Evolutionary conservation across 2,329 filamentous ascomycete species (phyloP).

Genomic region (Balansia obtecta): DNA sequence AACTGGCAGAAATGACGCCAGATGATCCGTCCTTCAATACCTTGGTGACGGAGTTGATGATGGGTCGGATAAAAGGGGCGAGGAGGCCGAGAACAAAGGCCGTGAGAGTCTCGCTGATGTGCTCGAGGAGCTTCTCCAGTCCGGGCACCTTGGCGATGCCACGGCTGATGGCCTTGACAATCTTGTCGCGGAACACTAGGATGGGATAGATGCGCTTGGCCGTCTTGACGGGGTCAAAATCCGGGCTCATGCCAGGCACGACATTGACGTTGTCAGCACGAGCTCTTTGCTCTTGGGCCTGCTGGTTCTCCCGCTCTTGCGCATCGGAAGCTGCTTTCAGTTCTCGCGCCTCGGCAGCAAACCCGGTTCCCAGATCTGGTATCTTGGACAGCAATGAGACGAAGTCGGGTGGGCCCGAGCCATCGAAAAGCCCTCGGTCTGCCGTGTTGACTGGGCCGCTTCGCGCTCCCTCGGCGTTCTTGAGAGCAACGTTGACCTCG

Average conservation of each 20-base stretch:
- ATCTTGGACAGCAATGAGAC: constrained; percentile 64
- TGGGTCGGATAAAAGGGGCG: constrained; percentile 81
- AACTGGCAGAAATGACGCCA: constrained; percentile 53
- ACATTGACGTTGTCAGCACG: constrained; percentile 37
- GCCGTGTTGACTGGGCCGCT: constrained; percentile 21
- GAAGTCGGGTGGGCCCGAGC: constrained; percentile 41
- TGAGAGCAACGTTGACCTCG: constrained; percentile 63
- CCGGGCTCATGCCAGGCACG: constrained; percentile 61
- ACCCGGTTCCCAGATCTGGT: constrained; percentile 53
- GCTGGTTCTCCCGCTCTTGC: constrained; percentile 47
- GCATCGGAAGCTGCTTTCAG: constrained; percentile 49
- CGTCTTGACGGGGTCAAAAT: constrained; percentile 68
- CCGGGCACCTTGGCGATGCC: constrained; percentile 89
- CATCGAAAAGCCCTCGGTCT: constrained; percentile 29
- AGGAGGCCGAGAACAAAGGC: constrained; percentile 84
- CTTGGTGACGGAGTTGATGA: constrained; percentile 79
- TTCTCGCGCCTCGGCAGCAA: constrained; percentile 52
- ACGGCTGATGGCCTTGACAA: constrained; percentile 74
- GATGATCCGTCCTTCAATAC: constrained; percentile 77
- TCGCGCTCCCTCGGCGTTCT: constrained; percentile 47
- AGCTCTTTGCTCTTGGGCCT: constrained; percentile 29
- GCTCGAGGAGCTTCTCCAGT: constrained; percentile 79
- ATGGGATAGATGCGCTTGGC: constrained; percentile 86
- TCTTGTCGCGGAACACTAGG: constrained; percentile 82
- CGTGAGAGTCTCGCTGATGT: constrained; percentile 85